Evolutionary conservation across 2,329 filamentous ascomycete genomes (phyloP), one percentile per base, ranked within the genome.

Genomic region (Fusarium sp.): DNA sequence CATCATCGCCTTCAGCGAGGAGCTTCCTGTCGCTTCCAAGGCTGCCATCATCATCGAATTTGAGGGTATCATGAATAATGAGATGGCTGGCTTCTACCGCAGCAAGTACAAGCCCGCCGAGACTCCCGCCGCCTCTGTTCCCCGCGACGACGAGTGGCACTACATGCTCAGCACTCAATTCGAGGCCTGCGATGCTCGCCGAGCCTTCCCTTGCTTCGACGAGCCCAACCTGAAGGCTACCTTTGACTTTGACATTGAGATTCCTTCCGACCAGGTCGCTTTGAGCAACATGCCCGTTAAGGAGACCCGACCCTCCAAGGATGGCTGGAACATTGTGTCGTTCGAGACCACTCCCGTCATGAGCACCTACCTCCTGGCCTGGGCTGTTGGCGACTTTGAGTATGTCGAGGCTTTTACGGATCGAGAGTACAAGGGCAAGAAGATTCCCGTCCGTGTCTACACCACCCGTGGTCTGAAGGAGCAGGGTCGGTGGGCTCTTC

Each of bases 131-230:
- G 84, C 90, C 43, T 94, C 93, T 12, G 94, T 97, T 2, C 93
- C 94, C 30, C 92, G 87, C 77, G 94, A 91, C 70, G 86, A 86
- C 48, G 86, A 90, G 75, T 89, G 86, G 78, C 88, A 90, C 79
- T 88, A 88, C 78, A 95, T 95, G 93, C 86, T 97, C 81, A 97
- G 94, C 84, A 99, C 96, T 51, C 96, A 99, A 80, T 99, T 99
- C 78, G 96, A 99, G 85, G 92, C 95, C 47, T 97, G 94, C 77
- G 96, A 99, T 82, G 96, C 96, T 66, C 92, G 96, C 71, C 89
- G 95, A 72, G 95, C 96, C 9, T 98, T 99, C 83, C 96, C 96
- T 50, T 99, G 96, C 84, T 98, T 98, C 77, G 96, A 99, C 78
- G 96, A 99, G 84, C 96, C 96, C 43, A 97, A 97, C 77, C 88